Evolutionary conservation across 129 eudicot genomes (phyloP).

Genomic region (Ambrosia trifida): DNA sequence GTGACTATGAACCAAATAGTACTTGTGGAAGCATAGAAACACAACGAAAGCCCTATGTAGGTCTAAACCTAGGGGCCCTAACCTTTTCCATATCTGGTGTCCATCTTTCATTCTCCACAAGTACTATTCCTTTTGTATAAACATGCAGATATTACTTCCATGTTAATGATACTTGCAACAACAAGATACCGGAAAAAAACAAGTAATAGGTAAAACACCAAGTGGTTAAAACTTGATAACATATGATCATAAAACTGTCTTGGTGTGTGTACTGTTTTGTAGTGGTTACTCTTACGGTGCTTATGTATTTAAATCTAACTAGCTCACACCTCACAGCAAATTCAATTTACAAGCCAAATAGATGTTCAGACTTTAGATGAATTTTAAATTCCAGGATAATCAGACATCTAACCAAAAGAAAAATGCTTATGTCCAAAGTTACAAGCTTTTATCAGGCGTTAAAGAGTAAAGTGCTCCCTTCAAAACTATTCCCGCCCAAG

Average conservation of each 20-base stretch:
- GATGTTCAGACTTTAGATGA: background rate
- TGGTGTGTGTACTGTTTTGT: background rate
- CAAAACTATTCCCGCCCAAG: too few species aligned
- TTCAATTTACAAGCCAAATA: constrained; percentile 5
- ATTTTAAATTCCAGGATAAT: background rate
- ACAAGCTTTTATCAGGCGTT: constrained; percentile 3
- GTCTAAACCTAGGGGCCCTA: constrained; percentile 13
- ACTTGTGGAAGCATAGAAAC: constrained; percentile 6
- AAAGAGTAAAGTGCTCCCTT: background rate
- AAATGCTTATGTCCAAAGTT: background rate
- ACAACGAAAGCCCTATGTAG: constrained; percentile 8
- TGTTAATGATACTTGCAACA: background rate
- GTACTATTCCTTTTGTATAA: constrained; percentile 21
- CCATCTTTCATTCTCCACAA: constrained; percentile 11
- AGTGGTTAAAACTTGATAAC: background rate
- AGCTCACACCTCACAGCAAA: background rate
- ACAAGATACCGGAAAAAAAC: constrained; percentile 1
- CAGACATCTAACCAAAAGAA: background rate
- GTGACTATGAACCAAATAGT: background rate
- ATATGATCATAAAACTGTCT: background rate
- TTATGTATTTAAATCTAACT: background rate
- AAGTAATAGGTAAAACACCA: background rate
- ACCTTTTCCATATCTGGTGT: constrained; percentile 4
- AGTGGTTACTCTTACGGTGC: background rate
- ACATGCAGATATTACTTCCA: constrained; percentile 13